phyloP scores from a whole-genome alignment of 2,329 filamentous ascomycete genomes.

The Rutstroemia sp. region DNA sequence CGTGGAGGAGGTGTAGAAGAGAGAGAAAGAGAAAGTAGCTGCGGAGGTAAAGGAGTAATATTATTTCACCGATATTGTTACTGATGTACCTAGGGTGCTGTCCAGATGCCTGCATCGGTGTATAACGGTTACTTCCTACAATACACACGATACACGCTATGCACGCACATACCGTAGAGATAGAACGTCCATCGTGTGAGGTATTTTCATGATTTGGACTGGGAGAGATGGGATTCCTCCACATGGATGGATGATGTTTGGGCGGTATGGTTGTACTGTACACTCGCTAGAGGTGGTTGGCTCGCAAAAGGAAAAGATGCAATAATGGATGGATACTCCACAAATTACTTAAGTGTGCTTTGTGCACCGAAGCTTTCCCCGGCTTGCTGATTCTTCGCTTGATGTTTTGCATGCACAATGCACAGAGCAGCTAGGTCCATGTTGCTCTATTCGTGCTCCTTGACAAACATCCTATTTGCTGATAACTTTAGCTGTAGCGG shows the following conservation, averaged over 20 bases:
- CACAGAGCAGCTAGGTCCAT: no score
- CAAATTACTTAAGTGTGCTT: neutral
- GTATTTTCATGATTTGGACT: neutral
- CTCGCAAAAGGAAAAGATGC: neutral
- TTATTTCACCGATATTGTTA: no score
- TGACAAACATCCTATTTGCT: constrained; percentile 23
- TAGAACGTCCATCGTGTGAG: no score
- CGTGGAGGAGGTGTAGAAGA: no score
- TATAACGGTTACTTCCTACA: no score
- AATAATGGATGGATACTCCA: neutral
- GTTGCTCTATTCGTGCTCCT: constrained; percentile 18
- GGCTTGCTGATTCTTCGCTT: constrained; percentile 14
- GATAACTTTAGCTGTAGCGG: constrained; percentile 1
- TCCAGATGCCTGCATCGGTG: no score
- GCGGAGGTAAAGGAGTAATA: no score
- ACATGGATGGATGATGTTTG: neutral
- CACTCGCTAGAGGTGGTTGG: neutral
- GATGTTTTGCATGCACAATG: constrained; percentile 16
- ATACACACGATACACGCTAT: no score
- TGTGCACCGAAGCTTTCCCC: constrained; percentile 8
- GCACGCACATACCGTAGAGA: no score
- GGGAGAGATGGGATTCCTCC: neutral
- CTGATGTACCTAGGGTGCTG: no score
- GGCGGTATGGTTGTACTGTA: no score
- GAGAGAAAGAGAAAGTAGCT: no score